Evolutionary conservation across 306 rosid species (phyloP), one percentile per base, ranked within the genome.

Genomic region (Neltuma alba): DNA sequence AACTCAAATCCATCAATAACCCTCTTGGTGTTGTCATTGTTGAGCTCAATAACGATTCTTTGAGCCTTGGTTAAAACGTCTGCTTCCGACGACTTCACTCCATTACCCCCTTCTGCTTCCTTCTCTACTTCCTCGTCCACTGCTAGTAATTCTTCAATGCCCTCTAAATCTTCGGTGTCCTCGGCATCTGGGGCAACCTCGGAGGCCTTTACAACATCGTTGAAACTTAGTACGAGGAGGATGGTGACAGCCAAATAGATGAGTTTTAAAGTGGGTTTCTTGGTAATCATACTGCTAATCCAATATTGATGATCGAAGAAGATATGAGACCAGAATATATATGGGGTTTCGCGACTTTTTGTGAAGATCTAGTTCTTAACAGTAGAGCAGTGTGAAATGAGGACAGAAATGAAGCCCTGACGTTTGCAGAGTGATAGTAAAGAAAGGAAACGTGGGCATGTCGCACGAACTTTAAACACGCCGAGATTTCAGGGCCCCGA

Each of bases 11-110:
- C 90, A 48, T 90, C 87, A 48, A 95, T 79, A 30, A 89, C 83
- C 81, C 89, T 85, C 82, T 89, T 88, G 5, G 91, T 83, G n/a
- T 87, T 95, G 50, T 93, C 97, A 67, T 85, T 91, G 70, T 90
- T 87, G 16, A 91, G 93, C 79, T 91, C 98, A 77, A 88, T 74
- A 64, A 95, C 97, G 58, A 95, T 95, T 76, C 99, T 90, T 72
- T 95, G 99, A 8, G 99, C 98, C 71, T 87, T 91, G 13, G 92
- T 78, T 75, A 95, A 47, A 70, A 91, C 86, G 75, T 96, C 89
- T 14, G 96, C 99, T 86, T 93, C 98, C 0, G 94, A 96, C 20
- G 86, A 82, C 64, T 91, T 92, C 71, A 70, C 72, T 31, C 33
- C 87, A 62, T 70, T 71, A 30, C 28, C 33, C 34, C 69, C 86